Conservation (phyloP, 2,329 filamentous ascomycete genomes). For the Arthrobotrys megalospora region DNA sequence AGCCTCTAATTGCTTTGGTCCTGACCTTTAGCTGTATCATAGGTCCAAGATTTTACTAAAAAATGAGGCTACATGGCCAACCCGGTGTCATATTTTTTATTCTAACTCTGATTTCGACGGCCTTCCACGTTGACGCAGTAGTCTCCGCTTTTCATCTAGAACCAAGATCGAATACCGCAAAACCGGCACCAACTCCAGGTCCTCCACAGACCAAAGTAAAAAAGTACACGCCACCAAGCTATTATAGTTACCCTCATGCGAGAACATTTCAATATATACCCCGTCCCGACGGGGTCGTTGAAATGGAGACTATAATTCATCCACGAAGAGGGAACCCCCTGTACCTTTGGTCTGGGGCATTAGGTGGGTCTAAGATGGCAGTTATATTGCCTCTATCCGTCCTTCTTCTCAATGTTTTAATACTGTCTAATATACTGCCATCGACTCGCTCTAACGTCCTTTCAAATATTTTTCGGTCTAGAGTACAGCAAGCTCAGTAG, state of each 20-base stretch:
- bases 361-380: conserved; percentile 17
- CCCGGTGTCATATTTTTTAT: not conserved
- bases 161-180: not conserved
- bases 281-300: no score
- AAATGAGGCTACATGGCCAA: not conserved
- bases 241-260: not conserved
- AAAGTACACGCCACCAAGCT: not conserved
- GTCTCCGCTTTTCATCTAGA: not conserved
- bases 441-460: not conserved
- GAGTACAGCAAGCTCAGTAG: not conserved
- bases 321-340: not conserved
- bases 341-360: conserved; percentile 27
- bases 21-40: not conserved
- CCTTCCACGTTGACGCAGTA: not conserved
- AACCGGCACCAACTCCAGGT: not conserved
- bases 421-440: no score
- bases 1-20: no score
- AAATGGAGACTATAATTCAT: no score
- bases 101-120: not conserved
- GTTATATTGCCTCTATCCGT: not conserved
- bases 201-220: not conserved
- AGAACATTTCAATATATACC: no score
- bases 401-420: not conserved
- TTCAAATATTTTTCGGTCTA: not conserved
- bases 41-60: not conserved